Base-by-base conservation (phyloP, 768 basidiomycete genomes). In the Termitomyces sp. region DNA sequence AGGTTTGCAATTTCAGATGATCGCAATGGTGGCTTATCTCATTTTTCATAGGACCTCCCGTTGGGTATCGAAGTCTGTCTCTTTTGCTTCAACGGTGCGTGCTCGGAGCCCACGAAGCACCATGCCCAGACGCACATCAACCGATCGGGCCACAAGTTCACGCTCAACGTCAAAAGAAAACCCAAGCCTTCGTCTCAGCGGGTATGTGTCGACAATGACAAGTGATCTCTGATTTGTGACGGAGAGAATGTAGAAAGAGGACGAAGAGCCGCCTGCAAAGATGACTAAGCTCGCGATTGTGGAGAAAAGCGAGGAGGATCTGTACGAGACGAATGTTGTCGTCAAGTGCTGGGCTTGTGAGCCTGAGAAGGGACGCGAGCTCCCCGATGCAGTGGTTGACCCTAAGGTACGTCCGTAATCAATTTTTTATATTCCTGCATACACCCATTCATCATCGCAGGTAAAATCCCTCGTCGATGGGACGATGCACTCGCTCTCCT, bases 51-150 rank as follows among this genome's bases (percentile, higher is more conserved):
- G 89, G 93, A 95, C 69, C 73, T 75, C 3, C 79, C 86, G 0
- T 72, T 78, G 13, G 96, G 96, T 6, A 75, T 97, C 61, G 90
- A 97, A 65, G 89, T 98, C 55, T 99, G 96, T 72, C 77, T 99
- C 56, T 72, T 71, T 26, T 99, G 96, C 77, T 99, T 95, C 82
- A 98, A 95, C 66, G 97, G 97, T 8, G 92, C 87, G 0, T 99
- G 96, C 69, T 74, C 88, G 3, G 78, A 76, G 64, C 53, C 68
- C 5, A 75, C 78, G 20, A 77, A 91, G 32, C 82, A 87, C 56
- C 97, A 98, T 68, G 88, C 91, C 5, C 76, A 74, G 9, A 82
- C 82, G 0, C 96, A 98, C 71, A 78, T 78, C 40, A 74, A 81
- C 61, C 88, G 88, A 79, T 81, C 84, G 0, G 85, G 83, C 0